phyloP scores from a whole-genome alignment of 78 protist species.

The Cavenderia fasciculata region DNA sequence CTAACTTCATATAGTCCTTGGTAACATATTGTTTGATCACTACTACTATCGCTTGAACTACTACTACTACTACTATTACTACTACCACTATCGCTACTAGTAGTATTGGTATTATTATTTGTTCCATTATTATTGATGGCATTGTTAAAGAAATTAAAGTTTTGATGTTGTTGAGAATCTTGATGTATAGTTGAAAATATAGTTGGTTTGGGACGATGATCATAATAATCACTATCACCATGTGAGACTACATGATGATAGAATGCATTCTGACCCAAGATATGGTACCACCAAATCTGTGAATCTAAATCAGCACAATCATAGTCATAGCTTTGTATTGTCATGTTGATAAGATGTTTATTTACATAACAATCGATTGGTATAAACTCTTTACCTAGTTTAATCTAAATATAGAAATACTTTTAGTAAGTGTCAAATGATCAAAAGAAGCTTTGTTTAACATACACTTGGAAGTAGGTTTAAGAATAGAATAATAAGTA shows the following conservation, averaged over 20 bases:
- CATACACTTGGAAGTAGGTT: conserved; percentile 52
- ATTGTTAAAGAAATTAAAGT: neutral
- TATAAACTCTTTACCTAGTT: conserved; percentile 35
- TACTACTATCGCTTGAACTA: neutral
- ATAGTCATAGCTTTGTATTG: neutral
- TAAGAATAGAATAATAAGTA: neutral
- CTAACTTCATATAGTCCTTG: conserved; percentile 44
- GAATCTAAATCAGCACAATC: conserved; percentile 3
- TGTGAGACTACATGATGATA: conserved; percentile 14
- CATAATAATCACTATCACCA: neutral
- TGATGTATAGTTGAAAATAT: neutral
- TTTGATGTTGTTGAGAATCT: neutral
- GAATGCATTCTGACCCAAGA: conserved; percentile 33
- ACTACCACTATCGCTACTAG: conserved; percentile 15
- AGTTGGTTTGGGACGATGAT: neutral
- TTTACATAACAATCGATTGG: conserved; percentile 4
- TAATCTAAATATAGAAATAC: neutral
- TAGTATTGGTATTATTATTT: neutral
- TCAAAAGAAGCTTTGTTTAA: neutral
- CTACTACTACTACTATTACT: conserved; percentile 4
- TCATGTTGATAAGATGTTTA: neutral
- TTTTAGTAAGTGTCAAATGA: neutral
- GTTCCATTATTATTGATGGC: neutral
- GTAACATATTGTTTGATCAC: conserved; percentile 14
- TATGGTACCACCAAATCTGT: conserved; percentile 42